Conservation (phyloP, 2,329 filamentous ascomycete species). For the Sphaerulina musiva region DNA sequence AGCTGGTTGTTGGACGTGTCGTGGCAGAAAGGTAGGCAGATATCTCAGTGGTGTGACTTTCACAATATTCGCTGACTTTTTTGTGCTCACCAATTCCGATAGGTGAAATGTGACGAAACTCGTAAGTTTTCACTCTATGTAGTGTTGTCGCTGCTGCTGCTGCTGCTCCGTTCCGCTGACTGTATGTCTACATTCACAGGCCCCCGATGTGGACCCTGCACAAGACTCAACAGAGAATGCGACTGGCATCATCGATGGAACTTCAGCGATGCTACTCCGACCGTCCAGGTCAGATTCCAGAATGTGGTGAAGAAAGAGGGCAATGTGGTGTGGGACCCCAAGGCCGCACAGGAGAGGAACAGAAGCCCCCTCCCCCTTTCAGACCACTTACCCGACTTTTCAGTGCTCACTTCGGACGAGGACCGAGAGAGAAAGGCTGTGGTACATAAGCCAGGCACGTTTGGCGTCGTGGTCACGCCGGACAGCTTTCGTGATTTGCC, state of each 20-base stretch:
- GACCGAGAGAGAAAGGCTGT: slow-evolving; percentile 54
- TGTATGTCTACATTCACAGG: background rate
- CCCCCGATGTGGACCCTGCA: slow-evolving; percentile 42
- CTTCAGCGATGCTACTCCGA: slow-evolving; percentile 34
- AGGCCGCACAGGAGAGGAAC: slow-evolving; percentile 7
- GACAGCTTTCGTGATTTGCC: slow-evolving; percentile 49
- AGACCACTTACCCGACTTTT: slow-evolving; percentile 51
- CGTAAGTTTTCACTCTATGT: slow-evolving; percentile 2
- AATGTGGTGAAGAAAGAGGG: slow-evolving; percentile 44
- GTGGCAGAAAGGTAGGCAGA: slow-evolving; percentile 27
- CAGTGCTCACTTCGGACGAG: slow-evolving; percentile 49
- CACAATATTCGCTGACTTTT: background rate
- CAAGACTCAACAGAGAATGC: slow-evolving; percentile 50
- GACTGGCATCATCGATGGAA: slow-evolving; percentile 51
- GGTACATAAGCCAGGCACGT: slow-evolving; percentile 47
- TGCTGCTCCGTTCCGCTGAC: slow-evolving; percentile 2
- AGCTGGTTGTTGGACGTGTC: slow-evolving; percentile 47
- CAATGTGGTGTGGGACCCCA: slow-evolving; percentile 49
- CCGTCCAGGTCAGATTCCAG: slow-evolving; percentile 29
- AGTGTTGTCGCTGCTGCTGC: no score
- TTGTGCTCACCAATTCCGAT: background rate
- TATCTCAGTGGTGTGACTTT: no score
- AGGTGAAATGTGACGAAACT: slow-evolving; percentile 32
- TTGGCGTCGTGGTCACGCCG: slow-evolving; percentile 50
- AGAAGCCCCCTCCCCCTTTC: slow-evolving; percentile 13